Evolutionary conservation across 805 yeast species (phyloP), one percentile per base, ranked within the genome.

Genomic region (Nakazawaea peltata): DNA sequence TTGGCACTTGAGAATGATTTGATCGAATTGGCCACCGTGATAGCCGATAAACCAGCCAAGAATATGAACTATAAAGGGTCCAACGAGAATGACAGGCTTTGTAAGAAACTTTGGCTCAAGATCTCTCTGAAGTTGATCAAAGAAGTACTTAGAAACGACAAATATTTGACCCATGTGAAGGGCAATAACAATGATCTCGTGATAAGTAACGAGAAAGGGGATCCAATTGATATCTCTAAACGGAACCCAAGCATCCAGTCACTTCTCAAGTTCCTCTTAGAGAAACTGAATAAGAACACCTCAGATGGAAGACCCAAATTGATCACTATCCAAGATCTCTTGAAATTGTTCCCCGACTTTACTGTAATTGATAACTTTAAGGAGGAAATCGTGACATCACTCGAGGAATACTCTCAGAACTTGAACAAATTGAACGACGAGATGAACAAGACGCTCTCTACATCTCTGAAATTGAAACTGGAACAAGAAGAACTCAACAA

Each of bases 341-440:
- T 92, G 33, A 94, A 94, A 2, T 60, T 85, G 22, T 79, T 92
- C 44, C 95, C 97, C 0, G 88, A 86, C 45, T 75, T 83, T 39
- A 71, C 83, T 0, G 76, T 84, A 19, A 78, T 92, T 32, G 92
- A 84, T 44, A 77, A 81, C 41, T 73, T 92, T 48, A 85, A 86
- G 44, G 83, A 81, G 31, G 95, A 87, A 45, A 73, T 92, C 28
- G 84, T 88, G 22, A 65, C 67, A 31, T 80, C 90, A n/a, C 60
- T 92, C 43, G 88, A 85, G 49, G 67, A 65, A 19, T 81, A 85
- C 49, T 85, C 87, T 32, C 54, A 64, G 18, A 69, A 69, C 27
- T 81, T 92, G 56, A 69, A 68, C 30, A 70, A 72, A 34, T 61
- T 87, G 24, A 74, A 86, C 2, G 51, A 63, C 14, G 95, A 86